Conservation (phyloP, 192 early-diverging fungal species). For the Backusella morwellensis region DNA sequence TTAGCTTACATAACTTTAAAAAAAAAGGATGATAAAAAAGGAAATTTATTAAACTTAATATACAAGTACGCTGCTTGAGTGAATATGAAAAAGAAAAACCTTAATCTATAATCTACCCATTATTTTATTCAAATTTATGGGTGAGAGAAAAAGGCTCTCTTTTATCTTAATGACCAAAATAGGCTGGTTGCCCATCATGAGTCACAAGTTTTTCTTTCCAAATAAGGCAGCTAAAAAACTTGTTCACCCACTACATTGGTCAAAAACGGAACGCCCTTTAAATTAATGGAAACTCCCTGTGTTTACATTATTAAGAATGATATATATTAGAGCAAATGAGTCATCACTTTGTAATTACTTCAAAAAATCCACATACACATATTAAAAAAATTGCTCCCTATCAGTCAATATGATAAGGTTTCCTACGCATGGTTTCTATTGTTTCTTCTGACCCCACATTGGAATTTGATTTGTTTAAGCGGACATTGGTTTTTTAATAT, state of each 20-base stretch:
- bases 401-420: background rate
- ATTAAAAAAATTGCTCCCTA: background rate
- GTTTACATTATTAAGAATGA: slow-evolving; percentile 7
- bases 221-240: background rate
- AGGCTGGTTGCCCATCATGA: slow-evolving; percentile 2
- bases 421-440: too few relatives aligned
- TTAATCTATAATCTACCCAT: background rate
- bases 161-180: background rate
- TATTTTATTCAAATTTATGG: background rate
- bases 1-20: background rate
- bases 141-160: background rate
- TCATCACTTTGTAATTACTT: background rate
- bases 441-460: background rate
- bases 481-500: background rate
- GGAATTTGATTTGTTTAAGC: background rate
- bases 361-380: background rate
- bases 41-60: background rate
- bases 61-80: background rate
- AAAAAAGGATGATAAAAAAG: background rate
- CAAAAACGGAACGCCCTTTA: background rate
- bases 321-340: background rate
- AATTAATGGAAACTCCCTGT: background rate
- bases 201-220: slow-evolving; percentile 1
- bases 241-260: background rate
- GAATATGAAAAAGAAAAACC: background rate